Conservation (phyloP, 192 early-diverging fungal genomes). For the Lobosporangium transversale region DNA sequence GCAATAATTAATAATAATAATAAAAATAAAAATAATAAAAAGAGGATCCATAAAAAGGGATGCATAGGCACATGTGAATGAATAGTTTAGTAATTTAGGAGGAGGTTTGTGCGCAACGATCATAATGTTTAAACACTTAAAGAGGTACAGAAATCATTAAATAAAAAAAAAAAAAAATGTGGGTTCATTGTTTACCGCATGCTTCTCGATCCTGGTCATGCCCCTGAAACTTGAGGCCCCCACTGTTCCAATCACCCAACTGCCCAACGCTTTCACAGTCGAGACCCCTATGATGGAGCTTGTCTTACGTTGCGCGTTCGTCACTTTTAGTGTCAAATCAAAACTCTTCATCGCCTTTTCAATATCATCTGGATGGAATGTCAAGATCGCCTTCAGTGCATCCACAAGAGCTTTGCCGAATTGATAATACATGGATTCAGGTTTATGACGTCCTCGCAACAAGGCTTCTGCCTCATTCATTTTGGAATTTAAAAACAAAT, state of each 20-base stretch:
- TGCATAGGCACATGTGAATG: no score
- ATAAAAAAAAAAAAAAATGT: conserved; percentile 11
- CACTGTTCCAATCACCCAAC: conserved; percentile 53
- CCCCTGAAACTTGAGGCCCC: conserved; percentile 52
- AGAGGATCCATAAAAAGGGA: no score
- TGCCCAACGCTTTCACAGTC: conserved; percentile 57
- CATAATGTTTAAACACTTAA: no score
- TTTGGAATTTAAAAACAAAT: conserved; percentile 79
- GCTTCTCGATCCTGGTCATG: conserved; percentile 70
- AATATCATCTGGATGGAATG: conserved; percentile 80
- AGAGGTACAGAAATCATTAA: no score
- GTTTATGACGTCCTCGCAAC: conserved; percentile 55
- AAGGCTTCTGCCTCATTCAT: conserved; percentile 75
- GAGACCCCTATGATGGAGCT: conserved; percentile 41
- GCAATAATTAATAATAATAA: not conserved
- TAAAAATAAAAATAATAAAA: conserved; percentile 5
- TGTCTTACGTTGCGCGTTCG: conserved; percentile 66
- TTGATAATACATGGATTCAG: conserved; percentile 75
- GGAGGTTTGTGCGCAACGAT: no score
- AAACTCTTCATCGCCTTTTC: conserved; percentile 69
- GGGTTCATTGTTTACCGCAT: conserved; percentile 56
- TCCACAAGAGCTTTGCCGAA: conserved; percentile 75
- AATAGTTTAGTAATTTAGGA: no score
- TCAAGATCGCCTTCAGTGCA: conserved; percentile 76
- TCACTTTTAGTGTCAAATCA: conserved; percentile 69